These are phyloP conservation scores for Tricholoma terreum DNA, from an alignment of 768 basidiomycete genomes.

Conservation along the genomic window DNA sequence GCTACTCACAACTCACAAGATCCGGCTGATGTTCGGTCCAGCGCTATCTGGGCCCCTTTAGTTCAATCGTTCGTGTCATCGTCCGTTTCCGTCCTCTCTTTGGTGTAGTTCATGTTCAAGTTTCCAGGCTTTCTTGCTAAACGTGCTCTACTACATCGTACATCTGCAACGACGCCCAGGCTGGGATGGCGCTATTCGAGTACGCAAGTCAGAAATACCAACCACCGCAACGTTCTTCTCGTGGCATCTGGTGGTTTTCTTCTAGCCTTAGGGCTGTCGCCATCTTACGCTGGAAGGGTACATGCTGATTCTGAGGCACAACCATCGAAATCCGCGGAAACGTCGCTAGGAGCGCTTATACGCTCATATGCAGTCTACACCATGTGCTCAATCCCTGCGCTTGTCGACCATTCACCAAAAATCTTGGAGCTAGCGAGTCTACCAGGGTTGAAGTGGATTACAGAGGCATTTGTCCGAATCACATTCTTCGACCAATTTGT, in stretches of 20 bases:
- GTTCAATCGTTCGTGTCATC: too few species aligned
- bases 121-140: neutral
- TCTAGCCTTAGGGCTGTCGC: conserved; percentile 13
- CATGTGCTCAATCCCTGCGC: conserved; percentile 68
- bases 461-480: conserved; percentile 64
- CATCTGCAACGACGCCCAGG: neutral
- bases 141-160: neutral
- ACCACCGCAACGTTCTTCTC: conserved; percentile 2
- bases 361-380: conserved; percentile 82
- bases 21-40: neutral
- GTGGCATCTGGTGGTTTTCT: conserved; percentile 10
- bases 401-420: conserved; percentile 74
- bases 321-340: conserved; percentile 9
- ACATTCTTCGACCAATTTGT: conserved; percentile 96
- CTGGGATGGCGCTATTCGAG: conserved; percentile 9
- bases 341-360: conserved; percentile 42
- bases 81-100: neutral
- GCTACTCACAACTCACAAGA: neutral
- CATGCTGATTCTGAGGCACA: conserved; percentile 11
- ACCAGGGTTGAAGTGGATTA: conserved; percentile 60
- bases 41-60: too few species aligned
- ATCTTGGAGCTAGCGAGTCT: conserved; percentile 55
- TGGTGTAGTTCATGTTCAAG: neutral
- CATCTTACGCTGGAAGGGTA: conserved; percentile 8
- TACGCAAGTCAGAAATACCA: conserved; percentile 1